A percentile compares a stretch with the other conserved stretches of the same genome.
These are phyloP conservation scores for Malus sieversii DNA, from an alignment of 306 rosid species.

Conservation along the genomic window DNA sequence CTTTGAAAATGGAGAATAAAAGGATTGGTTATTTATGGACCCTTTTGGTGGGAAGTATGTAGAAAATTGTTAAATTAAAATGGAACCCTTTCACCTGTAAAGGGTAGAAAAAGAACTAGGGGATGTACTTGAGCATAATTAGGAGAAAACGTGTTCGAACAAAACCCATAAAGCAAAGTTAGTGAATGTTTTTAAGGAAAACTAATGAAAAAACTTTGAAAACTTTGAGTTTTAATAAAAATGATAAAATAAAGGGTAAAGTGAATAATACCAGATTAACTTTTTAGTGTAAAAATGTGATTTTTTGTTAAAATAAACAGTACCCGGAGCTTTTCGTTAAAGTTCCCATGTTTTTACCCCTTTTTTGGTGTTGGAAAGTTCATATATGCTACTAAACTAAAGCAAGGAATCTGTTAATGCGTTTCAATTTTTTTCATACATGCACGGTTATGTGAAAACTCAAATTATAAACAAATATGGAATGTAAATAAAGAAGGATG, in stretches of 20 bases:
- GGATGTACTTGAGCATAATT: conserved; percentile 27
- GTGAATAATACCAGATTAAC: too few relatives aligned
- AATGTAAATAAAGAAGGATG: not conserved
- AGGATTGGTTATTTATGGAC: conserved; percentile 30
- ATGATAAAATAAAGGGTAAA: too few relatives aligned
- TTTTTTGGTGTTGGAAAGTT: not conserved
- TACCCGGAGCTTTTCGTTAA: too few relatives aligned
- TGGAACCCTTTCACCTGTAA: conserved; percentile 13
- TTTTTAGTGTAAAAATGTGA: too few relatives aligned
- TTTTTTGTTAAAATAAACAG: too few relatives aligned
- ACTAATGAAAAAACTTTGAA: too few relatives aligned
- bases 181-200: not conserved
- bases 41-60: conserved; percentile 19
- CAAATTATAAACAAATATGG: not conserved
- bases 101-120: conserved; percentile 26
- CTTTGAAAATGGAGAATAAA: conserved; percentile 22
- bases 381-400: not conserved
- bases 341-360: not conserved
- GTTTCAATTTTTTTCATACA: not conserved
- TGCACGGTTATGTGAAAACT: not conserved
- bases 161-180: not conserved
- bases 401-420: not conserved
- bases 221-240: too few relatives aligned
- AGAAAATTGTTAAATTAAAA: conserved; percentile 9
- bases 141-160: conserved; percentile 14